Evolutionary conservation across 108 stramenopile species (phyloP), one percentile per base, ranked within the genome.

Genomic region (Parietichytrium sp.): DNA sequence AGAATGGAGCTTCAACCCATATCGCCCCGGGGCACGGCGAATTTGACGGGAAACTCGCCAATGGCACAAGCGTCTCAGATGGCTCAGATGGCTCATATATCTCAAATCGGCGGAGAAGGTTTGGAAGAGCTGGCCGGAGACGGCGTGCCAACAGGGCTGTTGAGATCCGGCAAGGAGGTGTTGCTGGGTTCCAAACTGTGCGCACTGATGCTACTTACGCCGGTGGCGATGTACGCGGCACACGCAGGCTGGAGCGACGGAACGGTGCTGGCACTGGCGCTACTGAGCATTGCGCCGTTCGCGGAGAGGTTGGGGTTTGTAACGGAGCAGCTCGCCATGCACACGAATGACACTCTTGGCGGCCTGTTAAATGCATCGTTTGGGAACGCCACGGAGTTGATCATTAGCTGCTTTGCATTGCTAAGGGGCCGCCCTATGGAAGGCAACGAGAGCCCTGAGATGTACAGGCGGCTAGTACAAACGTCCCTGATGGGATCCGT

Each of bases 281-380:
- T 72, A 16, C 3, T 72, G 3, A 42, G 38, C 8, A 72, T 72
- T 20, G 61, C 61, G 42, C 61, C 61, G 23, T 72, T 72, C 20
- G 61, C 61, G 29, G 61, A 86, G 83, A 86, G 93, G 47, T 85
- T 94, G 25, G 93, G 92, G 13, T 95, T 92, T 80, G 92, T 94
- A 12, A 96, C 95, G 12, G 95, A 96, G 87, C 93, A 96, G 87
- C 93, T 95, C 25, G 94, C 94, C 23, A 86, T 85, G 36, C 95
- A 96, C 80, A 96, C 95, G 54, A 95, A 92, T 54, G 93, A 93
- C 49, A 95, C 94, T 18, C 91, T 96, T 29, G 95, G 94, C 51
- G 95, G 94, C n/a, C 81, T 96, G 33, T 84, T 96, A 26, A 96
- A 96, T 87, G 95, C 94, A 12, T 93, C 95, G 3, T 96, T 96